Base-by-base conservation (phyloP, 768 basidiomycete species). In the Mycena galopus region DNA sequence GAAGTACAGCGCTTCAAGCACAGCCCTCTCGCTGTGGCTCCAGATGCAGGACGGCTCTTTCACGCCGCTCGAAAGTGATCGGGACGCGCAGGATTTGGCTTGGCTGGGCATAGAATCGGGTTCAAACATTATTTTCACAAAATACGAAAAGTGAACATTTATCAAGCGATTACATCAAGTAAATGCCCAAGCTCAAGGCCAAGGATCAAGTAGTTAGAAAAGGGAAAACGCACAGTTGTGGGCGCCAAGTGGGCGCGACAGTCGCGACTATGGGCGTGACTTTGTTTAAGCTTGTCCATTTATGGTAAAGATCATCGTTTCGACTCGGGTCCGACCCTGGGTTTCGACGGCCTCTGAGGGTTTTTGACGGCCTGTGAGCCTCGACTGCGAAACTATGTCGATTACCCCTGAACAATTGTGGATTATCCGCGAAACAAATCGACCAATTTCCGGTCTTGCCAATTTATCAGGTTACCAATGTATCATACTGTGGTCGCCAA, bases 91-190 rank as follows among this genome's bases (percentile, higher is more conserved):
- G 65, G 87, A 90, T 63, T 78, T 95, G 50, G 88, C 86, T 69
- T 94, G 93, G 93, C 88, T 91, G 78, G 94, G 94, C 8, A 77
- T 95, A 42, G 92, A 94, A 68, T 86, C 88, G 10, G 87, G 82
- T 30, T 83, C 86, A 57, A 79, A 79, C 66, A 79, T 88, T 58
- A 37, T 86, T 67, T 88, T 83, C 75, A 76, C 78, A 30, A 62
- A 75, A 30, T 14, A 69, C 53, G 75, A 77, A 39, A 74, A 62
- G 67, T 74, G 68, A 69, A 51, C 42, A 57, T 60, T 42, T 32
- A 47, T 47, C n/a, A 11, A 47, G n/a, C n/a, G 21, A 19, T 61
- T 72, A 58, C 33, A 42, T 35, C 59, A 58, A 68, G 44, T 61
- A 74, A n/a, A n/a, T n/a, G n/a, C 47, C 29, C 23, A 32, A 64